Evolutionary conservation across 345 rosid species (phyloP).

Genomic region (Arabidopsis thaliana): DNA sequence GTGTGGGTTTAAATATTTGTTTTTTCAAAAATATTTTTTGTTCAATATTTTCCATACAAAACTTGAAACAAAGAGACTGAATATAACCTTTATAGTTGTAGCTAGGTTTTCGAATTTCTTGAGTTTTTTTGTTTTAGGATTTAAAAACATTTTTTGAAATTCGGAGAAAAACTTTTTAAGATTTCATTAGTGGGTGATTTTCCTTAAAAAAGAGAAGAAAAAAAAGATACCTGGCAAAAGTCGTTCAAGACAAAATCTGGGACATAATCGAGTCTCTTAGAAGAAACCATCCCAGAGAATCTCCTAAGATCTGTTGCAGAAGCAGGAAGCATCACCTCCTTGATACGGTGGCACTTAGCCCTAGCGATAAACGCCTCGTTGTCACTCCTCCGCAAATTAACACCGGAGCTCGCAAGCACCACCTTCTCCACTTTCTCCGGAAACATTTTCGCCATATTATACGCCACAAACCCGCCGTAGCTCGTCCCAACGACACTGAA

Average conservation of each 20-base stretch:
- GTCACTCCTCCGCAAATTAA: slow-evolving; percentile 60
- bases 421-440: slow-evolving; percentile 81
- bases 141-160: not conserved
- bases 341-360: slow-evolving; percentile 47
- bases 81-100: no score
- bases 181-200: not conserved
- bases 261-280: slow-evolving; percentile 42
- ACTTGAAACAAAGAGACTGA: no score
- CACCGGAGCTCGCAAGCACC: slow-evolving; percentile 82
- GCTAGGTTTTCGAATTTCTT: not conserved
- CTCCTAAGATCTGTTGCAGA: slow-evolving; percentile 57
- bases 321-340: slow-evolving; percentile 72
- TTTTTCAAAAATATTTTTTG: not conserved
- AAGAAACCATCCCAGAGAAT: slow-evolving; percentile 50
- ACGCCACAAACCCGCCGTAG: slow-evolving; percentile 89
- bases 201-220: not conserved
- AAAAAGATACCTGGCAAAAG: slow-evolving; percentile 53
- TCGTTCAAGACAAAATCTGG: slow-evolving; percentile 75
- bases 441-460: slow-evolving; percentile 69
- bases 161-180: not conserved
- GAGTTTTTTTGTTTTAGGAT: not conserved
- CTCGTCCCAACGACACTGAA: slow-evolving; percentile 76
- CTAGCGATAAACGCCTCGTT: slow-evolving; percentile 56
- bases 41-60: not conserved
- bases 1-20: not conserved